Conservation (phyloP, 2,329 filamentous ascomycete species). For the Leptodontidium sp. region DNA sequence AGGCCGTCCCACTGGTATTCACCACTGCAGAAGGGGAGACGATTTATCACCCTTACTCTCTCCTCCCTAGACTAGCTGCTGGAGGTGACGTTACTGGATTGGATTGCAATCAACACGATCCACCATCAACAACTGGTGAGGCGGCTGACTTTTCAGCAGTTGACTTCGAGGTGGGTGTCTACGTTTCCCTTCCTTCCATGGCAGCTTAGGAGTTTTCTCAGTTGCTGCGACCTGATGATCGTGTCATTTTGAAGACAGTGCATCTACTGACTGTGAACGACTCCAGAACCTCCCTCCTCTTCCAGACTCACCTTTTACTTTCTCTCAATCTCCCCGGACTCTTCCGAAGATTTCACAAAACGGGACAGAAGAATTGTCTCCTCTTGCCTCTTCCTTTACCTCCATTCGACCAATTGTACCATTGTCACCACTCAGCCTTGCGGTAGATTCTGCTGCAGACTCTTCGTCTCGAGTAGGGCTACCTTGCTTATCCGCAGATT, state of each 20-base stretch:
- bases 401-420: neutral
- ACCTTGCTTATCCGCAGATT: neutral
- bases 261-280: neutral
- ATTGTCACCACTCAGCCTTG: conserved; percentile 12
- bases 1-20: neutral
- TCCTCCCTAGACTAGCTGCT: neutral
- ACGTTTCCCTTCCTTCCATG: neutral
- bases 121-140: neutral
- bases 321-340: neutral
- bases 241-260: neutral
- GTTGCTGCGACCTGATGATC: neutral
- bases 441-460: conserved; percentile 10
- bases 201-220: neutral
- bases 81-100: conserved; percentile 5
- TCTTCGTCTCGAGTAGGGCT: neutral
- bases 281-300: conserved; percentile 24
- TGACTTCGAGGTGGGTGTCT: neutral
- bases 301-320: conserved; percentile 20
- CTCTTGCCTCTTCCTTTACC: conserved; percentile 10
- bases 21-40: conserved; percentile 7
- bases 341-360: neutral
- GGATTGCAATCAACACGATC: conserved; percentile 3
- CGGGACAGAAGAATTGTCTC: conserved; percentile 5
- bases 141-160: neutral
- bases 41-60: conserved; percentile 5